Evolutionary conservation across 352 stramenopile species (phyloP).

Genomic region (Pythium oligandrum): DNA sequence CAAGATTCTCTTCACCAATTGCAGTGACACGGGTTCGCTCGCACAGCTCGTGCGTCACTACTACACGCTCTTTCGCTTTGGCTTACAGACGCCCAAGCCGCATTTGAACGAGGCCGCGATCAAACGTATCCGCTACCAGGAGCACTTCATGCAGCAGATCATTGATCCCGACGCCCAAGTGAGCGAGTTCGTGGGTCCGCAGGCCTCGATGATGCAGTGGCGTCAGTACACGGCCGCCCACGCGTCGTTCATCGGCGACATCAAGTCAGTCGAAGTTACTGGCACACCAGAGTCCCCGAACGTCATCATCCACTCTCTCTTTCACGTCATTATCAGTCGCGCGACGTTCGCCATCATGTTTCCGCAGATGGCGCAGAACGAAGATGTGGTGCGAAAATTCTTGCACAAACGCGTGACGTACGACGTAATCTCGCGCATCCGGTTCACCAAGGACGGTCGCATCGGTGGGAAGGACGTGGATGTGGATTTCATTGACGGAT

Average conservation of each 20-base stretch:
- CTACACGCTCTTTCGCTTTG: constrained; percentile 8
- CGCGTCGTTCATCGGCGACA: constrained; percentile 1
- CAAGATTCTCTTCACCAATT: background rate
- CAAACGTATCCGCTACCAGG: constrained; percentile 2
- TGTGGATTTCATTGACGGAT: constrained; percentile 16
- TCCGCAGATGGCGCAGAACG: constrained; percentile 13
- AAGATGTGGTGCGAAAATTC: constrained; percentile 10
- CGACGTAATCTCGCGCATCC: constrained; percentile 9
- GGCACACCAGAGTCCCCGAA: background rate
- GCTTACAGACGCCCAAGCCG: background rate
- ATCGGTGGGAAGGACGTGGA: constrained; percentile 12
- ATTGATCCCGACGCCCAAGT: constrained; percentile 6
- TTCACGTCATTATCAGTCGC: constrained; percentile 1
- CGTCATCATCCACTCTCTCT: background rate
- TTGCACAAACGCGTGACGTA: constrained; percentile 11
- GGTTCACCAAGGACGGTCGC: constrained; percentile 15
- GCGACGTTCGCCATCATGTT: constrained; percentile 18
- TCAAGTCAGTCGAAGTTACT: background rate
- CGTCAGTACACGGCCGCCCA: constrained; percentile 4
- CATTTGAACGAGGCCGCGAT: background rate
- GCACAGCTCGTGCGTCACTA: constrained; percentile 5
- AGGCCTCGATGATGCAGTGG: constrained; percentile 11
- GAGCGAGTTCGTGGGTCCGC: background rate
- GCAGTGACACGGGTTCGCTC: constrained; percentile 8
- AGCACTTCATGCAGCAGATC: constrained; percentile 6